These are phyloP conservation scores for Dendrocalamus latiflorus DNA, from an alignment of 202 grass and related monocot species.

Conservation along the genomic window DNA sequence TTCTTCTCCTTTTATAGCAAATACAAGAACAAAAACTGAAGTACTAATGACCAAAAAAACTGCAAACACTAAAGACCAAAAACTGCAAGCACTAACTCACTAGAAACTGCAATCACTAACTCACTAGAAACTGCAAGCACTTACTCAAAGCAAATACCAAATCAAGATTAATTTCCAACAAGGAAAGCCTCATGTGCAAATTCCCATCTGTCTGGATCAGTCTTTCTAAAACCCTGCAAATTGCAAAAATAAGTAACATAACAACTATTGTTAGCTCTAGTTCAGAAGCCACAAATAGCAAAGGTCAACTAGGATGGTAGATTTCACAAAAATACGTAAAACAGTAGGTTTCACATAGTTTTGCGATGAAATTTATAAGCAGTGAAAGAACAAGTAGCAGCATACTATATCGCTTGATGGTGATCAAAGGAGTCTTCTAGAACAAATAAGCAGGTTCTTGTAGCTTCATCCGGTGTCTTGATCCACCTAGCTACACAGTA, in stretches of 20 bases:
- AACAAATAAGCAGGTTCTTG: conserved; percentile 49
- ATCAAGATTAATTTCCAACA: too few relatives aligned
- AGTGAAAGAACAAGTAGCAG: conserved; percentile 17
- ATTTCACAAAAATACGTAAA: conserved; percentile 22
- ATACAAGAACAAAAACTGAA: too few relatives aligned
- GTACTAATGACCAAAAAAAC: too few relatives aligned
- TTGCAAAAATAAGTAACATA: background rate
- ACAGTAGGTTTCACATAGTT: conserved; percentile 33
- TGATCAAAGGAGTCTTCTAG: conserved; percentile 47
- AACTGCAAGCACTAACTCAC: too few relatives aligned
- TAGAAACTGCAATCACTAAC: too few relatives aligned
- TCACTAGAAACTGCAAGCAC: too few relatives aligned
- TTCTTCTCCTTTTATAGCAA: too few relatives aligned
- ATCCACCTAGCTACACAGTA: conserved; percentile 71
- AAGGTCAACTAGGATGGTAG: background rate
- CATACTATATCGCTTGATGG: conserved; percentile 53
- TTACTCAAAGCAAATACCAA: too few relatives aligned
- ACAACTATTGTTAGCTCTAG: background rate
- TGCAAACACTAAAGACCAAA: too few relatives aligned
- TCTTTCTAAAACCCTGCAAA: conserved; percentile 84
- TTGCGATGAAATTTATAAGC: conserved; percentile 15
- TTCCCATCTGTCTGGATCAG: conserved; percentile 76
- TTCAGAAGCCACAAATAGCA: background rate
- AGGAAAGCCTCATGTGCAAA: conserved; percentile 73
- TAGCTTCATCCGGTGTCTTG: conserved; percentile 55